Conservation (phyloP, 345 rosid genomes). For the Lepidium sativum region DNA sequence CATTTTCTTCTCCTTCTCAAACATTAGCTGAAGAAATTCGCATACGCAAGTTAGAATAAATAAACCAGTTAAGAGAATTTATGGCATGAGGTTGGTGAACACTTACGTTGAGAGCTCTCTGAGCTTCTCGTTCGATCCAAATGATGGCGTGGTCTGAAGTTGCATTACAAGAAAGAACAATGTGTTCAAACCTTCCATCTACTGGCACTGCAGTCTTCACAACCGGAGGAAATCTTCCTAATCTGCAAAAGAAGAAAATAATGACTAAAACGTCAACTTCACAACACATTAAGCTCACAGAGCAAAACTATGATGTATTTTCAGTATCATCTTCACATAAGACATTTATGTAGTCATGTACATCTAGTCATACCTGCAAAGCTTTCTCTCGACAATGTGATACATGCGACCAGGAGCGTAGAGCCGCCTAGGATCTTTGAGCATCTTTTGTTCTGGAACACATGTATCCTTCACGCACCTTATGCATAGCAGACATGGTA, state of each 20-base stretch:
- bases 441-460: slow-evolving; percentile 73
- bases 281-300: no score
- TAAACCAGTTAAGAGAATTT: neutral
- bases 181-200: slow-evolving; percentile 92
- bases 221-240: slow-evolving; percentile 80
- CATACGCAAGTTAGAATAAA: neutral
- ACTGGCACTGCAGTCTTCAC: slow-evolving; percentile 95
- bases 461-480: slow-evolving; percentile 94
- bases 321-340: no score
- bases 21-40: slow-evolving; percentile 42
- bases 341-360: neutral
- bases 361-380: slow-evolving; percentile 47
- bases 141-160: slow-evolving; percentile 89
- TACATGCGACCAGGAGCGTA: slow-evolving; percentile 98
- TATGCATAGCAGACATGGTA: slow-evolving; percentile 82
- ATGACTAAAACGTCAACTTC: no score
- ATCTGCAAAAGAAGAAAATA: no score
- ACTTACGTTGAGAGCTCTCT: slow-evolving; percentile 65
- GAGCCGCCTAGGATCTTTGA: slow-evolving; percentile 90
- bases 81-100: neutral
- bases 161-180: slow-evolving; percentile 90
- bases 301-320: no score
- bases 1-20: slow-evolving; percentile 57
- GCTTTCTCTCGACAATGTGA: slow-evolving; percentile 91
- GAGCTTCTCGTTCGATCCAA: slow-evolving; percentile 89